Evolutionary conservation across 768 basidiomycete genomes (phyloP), one percentile per base, ranked within the genome.

Genomic region (Rickenella mellea): DNA sequence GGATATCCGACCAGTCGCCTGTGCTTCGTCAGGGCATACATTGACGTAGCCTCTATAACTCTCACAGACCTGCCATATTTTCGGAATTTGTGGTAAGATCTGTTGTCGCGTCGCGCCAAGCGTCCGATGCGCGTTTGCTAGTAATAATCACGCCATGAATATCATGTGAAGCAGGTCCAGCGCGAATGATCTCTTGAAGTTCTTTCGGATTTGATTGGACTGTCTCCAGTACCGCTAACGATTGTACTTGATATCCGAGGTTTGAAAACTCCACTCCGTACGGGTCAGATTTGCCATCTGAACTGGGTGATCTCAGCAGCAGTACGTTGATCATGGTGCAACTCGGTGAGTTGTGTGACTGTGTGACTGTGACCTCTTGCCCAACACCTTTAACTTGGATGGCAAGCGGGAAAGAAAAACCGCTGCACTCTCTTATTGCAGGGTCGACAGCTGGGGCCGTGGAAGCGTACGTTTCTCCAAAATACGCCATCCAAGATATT

Each of bases 401-500:
- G 66, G 60, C 70, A 6, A 64, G 68, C 39, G 71, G 74, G 55
- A 84, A 77, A 48, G 91, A 93, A 58, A 88, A 88, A 51, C 85
- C 91, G 0, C 27, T 82, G 6, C 88, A 90, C 52, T 88, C 94
- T 11, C 63, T 97, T 65, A 65, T 91, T 44, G 94, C 94, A 1
- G 96, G 96, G 7, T 75, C 89, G 12, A 86, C 83, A 0, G 94
- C 96, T 20, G 94, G 96, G 12, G 91, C 83, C 6, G 70, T 96
- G 44, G 93, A 97, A 68, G 89, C 88, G 85, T 88, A 62, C 65
- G 83, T 66, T 5, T 33, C 19, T 25, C 10, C 28, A 28, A 28
- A 14, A 31, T 39, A 39, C 12, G 30, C 40, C 39, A 43, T 35
- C 52, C 31, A 27, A 12, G 45, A 39, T 46, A 53, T 72, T 51